These are phyloP conservation scores for Microcera coccophila DNA, from an alignment of 2,329 filamentous ascomycete genomes.

Conservation along the genomic window DNA sequence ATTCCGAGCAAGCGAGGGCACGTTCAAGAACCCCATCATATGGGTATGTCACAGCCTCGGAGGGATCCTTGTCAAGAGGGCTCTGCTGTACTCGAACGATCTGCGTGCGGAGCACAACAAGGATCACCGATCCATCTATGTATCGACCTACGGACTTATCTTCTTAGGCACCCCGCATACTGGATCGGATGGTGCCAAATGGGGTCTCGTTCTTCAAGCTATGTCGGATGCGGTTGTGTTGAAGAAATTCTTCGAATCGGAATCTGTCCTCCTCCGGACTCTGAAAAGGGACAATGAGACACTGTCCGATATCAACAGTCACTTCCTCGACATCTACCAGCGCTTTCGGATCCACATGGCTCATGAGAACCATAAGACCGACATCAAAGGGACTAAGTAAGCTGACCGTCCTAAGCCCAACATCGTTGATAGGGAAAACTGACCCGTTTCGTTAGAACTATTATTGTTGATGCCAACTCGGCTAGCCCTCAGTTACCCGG, in stretches of 20 bases:
- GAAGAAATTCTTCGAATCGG: constrained; percentile 62
- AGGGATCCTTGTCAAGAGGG: constrained; percentile 67
- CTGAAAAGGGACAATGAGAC: constrained; percentile 72
- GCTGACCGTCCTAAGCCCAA: neutral
- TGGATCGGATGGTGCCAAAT: constrained; percentile 64
- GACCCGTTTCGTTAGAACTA: constrained; percentile 31
- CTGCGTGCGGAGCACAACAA: constrained; percentile 57
- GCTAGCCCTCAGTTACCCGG: constrained; percentile 66
- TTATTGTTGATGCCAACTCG: constrained; percentile 67
- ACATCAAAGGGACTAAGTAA: constrained; percentile 60
- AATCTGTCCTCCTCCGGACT: constrained; percentile 64
- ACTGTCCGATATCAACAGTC: constrained; percentile 67
- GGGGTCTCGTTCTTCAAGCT: constrained; percentile 63
- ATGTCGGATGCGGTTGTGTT: constrained; percentile 64
- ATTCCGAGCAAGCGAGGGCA: constrained; percentile 57
- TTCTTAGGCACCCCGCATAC: constrained; percentile 76
- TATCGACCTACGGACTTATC: constrained; percentile 71
- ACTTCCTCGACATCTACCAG: constrained; percentile 68
- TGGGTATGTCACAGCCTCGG: constrained; percentile 74
- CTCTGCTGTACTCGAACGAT: constrained; percentile 63
- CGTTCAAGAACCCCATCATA: constrained; percentile 63
- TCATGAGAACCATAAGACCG: constrained; percentile 69
- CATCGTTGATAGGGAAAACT: constrained; percentile 1
- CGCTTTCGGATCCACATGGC: constrained; percentile 72
- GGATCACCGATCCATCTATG: constrained; percentile 63